Conservation (phyloP, 345 rosid species). For the Geranium rotundifolium region DNA sequence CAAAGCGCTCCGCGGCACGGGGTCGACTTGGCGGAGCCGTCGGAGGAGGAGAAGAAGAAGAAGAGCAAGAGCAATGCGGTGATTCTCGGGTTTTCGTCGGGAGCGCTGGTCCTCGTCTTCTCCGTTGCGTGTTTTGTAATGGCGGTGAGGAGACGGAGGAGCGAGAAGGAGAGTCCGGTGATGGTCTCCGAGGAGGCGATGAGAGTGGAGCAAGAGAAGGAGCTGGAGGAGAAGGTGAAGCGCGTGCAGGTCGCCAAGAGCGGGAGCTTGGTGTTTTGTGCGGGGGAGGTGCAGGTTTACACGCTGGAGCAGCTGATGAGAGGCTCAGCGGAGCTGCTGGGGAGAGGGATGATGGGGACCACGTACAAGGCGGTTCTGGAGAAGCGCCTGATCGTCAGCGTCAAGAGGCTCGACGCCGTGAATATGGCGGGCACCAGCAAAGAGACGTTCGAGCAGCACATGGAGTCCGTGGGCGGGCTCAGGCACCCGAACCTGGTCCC, state of each 20-base stretch:
- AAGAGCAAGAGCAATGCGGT: constrained; percentile 31
- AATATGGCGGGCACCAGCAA: constrained; percentile 44
- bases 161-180: constrained; percentile 8
- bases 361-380: constrained; percentile 86
- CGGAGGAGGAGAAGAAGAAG: too few species aligned
- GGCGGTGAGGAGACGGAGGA: constrained; percentile 39
- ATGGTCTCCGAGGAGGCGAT: constrained; percentile 30
- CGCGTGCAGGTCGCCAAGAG: constrained; percentile 51
- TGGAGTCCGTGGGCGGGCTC: constrained; percentile 92
- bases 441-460: constrained; percentile 64
- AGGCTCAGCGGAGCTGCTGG: constrained; percentile 83
- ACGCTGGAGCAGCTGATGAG: constrained; percentile 91
- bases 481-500: constrained; percentile 92
- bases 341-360: constrained; percentile 63
- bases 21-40: constrained; percentile 22
- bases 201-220: constrained; percentile 67
- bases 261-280: constrained; percentile 71
- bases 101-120: constrained; percentile 33
- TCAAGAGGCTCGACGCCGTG: constrained; percentile 66
- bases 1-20: constrained; percentile 44
- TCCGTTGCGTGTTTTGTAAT: constrained; percentile 42
- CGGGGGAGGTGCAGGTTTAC: constrained; percentile 78
- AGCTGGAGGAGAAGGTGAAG: constrained; percentile 74
- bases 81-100: constrained; percentile 43
- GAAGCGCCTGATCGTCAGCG: constrained; percentile 60